Evolutionary conservation across 768 basidiomycete species (phyloP), one percentile per base, ranked within the genome.

Genomic region (Collybia mongolica): DNA sequence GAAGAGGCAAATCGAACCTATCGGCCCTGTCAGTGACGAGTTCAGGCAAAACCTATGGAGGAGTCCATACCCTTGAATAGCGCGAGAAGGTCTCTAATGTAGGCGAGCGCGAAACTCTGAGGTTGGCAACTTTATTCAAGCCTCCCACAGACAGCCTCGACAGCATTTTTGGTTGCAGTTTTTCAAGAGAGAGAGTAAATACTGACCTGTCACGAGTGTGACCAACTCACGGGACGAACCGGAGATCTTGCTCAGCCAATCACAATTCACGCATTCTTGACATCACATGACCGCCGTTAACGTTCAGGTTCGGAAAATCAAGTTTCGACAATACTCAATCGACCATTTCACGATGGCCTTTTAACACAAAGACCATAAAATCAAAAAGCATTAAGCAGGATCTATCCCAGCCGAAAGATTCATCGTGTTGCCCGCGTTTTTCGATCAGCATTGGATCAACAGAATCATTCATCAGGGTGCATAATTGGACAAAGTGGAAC

Each of bases 121-220:
- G 58, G 55, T 69, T 71, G 58, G 73, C 71, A 57, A 77, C 78
- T 65, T 75, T 80, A 70, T 75, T 83, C 68, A 88, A 76, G 73
- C 80, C 80, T 72, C 82, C 81, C 71, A 81, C 80, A 67, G 86
- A 83, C 73, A 89, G 80, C 84, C 85, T 90, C 70, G 86, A 83
- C 68, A 90, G 70, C 88, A 90, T 90, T 88, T 81, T 84, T 72
- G 66, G 61, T 64, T 64, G 67, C 66, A 70, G 65, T 67, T 67
- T 77, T 79, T 77, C 69, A 64, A 62, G 62, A 67, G 66, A 69
- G 64, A 65, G 63, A 60, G 61, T 59, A 60, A 66, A 63, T 63
- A 52, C 65, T 66, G 59, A 64, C 66, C 44, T 49, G 75, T 77
- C 74, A 77, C 77, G 71, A 71, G 32, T 32, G 72, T 72, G 70